Base-by-base conservation (phyloP, 208 protist species). In the Phytomonas sp. region DNA sequence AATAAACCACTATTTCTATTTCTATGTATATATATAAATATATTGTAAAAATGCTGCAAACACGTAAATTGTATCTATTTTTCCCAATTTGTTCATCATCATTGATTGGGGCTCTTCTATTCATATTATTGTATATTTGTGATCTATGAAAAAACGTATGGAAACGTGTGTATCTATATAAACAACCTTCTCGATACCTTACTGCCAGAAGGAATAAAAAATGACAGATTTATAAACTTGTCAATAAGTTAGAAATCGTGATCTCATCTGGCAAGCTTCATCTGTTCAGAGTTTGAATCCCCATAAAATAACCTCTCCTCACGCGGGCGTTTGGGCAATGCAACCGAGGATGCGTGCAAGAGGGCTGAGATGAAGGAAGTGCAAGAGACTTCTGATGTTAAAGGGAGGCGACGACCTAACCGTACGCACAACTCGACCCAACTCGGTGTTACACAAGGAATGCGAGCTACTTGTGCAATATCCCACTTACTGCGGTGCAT, bases 1-100 rank as follows among this genome's bases (percentile, higher is more conserved):
- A 11, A 62, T 12, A 70, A 63, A 33, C 23, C 29, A 62, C 66
- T 14, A 65, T 29, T 11, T 63, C 5, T 23, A 49, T 70, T 5
- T 31, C 66, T 26, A 70, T 6, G 10, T 33, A 65, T 4, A 65
- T n/a, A 70, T 5, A 30, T 70, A 26, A 64, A 65, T 42, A 59
- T 3, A 63, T 42, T 26, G 37, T 2, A 63, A 70, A 10, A 11
- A 33, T 26, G 11, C 6, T 5, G 26, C n/a, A 70, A 23, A 2
- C 4, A 49, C 16, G 33, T 29, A 62, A 70, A 34, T 42, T 66
- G 16, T 66, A 42, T 31, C 62, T 10, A 10, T 66, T 66, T 66
- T 34, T 34, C 32, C 36, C 29, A 42, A 30, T 66, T 42, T 40
- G 32, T 40, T 66, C 10, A 19, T 34, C 3, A 29, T 62, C 3